Evolutionary conservation across 768 basidiomycete genomes (phyloP).

Genomic region (Favolaschia claudopus): DNA sequence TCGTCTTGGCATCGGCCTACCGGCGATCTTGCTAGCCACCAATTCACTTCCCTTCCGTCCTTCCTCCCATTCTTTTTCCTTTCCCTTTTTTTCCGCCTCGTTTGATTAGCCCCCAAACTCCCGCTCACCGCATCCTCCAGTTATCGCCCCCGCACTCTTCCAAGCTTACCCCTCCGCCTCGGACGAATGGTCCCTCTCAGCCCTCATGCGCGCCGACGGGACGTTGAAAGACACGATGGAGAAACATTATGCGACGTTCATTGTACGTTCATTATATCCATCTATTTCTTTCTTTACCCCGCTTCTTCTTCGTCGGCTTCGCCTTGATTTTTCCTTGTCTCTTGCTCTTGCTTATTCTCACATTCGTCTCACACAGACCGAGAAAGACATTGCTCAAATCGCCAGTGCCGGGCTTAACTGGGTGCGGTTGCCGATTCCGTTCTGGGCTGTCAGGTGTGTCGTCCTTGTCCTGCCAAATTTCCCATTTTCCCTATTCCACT

Average conservation of each 20-base stretch:
- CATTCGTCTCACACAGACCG: too few species aligned
- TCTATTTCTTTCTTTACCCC: too few species aligned
- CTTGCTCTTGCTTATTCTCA: too few species aligned
- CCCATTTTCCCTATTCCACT: neutral
- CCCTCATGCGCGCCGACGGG: conserved; percentile 68
- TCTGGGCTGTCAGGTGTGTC: conserved; percentile 60
- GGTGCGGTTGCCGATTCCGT: conserved; percentile 71
- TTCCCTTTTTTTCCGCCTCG: too few species aligned
- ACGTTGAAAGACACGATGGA: conserved; percentile 60
- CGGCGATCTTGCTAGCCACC: conserved; percentile 23
- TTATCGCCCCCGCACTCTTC: conserved; percentile 71
- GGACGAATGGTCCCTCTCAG: conserved; percentile 80
- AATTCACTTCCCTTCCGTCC: neutral
- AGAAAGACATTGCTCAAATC: conserved; percentile 76
- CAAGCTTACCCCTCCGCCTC: conserved; percentile 67
- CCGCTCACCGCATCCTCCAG: too few species aligned
- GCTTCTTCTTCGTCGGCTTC: too few species aligned
- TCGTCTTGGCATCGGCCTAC: too few species aligned
- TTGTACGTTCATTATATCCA: too few species aligned
- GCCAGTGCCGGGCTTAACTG: conserved; percentile 78
- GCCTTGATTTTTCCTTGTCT: too few species aligned
- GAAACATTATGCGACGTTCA: conserved; percentile 85
- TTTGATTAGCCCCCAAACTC: too few species aligned
- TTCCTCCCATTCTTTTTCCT: neutral
- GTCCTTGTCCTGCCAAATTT: neutral